Evolutionary conservation across 2,329 filamentous ascomycete genomes (phyloP).

Genomic region (Penicillium sclerotigenum): DNA sequence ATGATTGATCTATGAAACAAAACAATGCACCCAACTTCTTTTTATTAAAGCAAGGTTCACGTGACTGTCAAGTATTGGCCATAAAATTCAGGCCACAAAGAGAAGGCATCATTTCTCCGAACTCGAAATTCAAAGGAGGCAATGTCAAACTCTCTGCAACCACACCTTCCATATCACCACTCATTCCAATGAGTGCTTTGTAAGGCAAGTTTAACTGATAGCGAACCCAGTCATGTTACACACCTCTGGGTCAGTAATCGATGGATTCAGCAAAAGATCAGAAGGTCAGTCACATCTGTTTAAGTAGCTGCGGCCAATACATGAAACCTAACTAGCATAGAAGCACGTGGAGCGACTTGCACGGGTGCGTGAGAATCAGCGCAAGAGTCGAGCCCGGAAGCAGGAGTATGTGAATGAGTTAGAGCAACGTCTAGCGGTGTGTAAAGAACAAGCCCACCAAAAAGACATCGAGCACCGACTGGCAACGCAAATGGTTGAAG

Average conservation of each 20-base stretch:
- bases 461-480: slow-evolving; percentile 36
- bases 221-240: neutral
- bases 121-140: neutral
- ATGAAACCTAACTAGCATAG: slow-evolving; percentile 3
- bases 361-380: slow-evolving; percentile 39
- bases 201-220: neutral
- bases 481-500: slow-evolving; percentile 32
- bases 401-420: slow-evolving; percentile 39
- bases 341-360: slow-evolving; percentile 39
- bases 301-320: neutral
- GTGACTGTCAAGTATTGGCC: neutral
- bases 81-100: neutral
- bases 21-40: neutral
- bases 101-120: neutral
- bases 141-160: neutral
- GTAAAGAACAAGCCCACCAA: slow-evolving; percentile 28
- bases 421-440: slow-evolving; percentile 31
- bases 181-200: neutral
- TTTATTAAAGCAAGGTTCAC: neutral
- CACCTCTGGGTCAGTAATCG: neutral
- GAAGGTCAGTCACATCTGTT: slow-evolving; percentile 12
- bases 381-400: slow-evolving; percentile 36
- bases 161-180: neutral
- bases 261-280: slow-evolving; percentile 4
- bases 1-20: neutral